Conservation (phyloP, 768 basidiomycete species). For the Tulasnella sp. region DNA sequence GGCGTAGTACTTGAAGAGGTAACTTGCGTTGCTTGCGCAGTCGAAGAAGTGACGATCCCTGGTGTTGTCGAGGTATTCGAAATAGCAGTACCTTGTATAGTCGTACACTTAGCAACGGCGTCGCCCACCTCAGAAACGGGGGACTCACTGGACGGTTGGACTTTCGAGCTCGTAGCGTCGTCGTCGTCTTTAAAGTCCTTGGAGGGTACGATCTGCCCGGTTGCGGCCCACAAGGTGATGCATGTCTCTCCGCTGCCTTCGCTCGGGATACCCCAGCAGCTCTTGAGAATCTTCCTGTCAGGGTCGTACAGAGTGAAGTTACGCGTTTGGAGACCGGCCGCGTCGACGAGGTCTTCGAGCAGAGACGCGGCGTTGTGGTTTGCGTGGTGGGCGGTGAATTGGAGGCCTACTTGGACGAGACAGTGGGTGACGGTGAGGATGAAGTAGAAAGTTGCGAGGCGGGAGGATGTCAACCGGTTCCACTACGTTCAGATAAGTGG, state of each 20-base stretch:
- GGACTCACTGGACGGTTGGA: neutral
- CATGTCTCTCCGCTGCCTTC: neutral
- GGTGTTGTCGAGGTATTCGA: neutral
- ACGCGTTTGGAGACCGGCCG: neutral
- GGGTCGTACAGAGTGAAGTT: constrained; percentile 7
- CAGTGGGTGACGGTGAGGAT: constrained; percentile 56
- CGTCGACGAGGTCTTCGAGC: constrained; percentile 36
- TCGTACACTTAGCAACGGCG: neutral
- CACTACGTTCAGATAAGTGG: neutral
- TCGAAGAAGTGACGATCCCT: neutral
- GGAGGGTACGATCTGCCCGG: neutral
- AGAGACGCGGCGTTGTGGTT: constrained; percentile 48
- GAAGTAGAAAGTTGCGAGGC: constrained; percentile 53
- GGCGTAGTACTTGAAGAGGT: neutral
- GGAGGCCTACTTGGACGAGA: constrained; percentile 53
- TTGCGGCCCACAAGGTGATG: neutral
- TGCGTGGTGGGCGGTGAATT: constrained; percentile 52
- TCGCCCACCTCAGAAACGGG: neutral
- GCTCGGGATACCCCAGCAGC: constrained; percentile 2
- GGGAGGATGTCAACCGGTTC: constrained; percentile 48
- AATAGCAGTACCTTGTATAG: neutral
- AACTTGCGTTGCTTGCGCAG: neutral
- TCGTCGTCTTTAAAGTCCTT: neutral
- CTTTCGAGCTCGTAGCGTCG: neutral
- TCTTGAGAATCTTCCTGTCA: constrained; percentile 1